Evolutionary conservation across 2,329 filamentous ascomycete species (phyloP), one percentile per base, ranked within the genome.

Genomic region (Bipolaris bicolor): DNA sequence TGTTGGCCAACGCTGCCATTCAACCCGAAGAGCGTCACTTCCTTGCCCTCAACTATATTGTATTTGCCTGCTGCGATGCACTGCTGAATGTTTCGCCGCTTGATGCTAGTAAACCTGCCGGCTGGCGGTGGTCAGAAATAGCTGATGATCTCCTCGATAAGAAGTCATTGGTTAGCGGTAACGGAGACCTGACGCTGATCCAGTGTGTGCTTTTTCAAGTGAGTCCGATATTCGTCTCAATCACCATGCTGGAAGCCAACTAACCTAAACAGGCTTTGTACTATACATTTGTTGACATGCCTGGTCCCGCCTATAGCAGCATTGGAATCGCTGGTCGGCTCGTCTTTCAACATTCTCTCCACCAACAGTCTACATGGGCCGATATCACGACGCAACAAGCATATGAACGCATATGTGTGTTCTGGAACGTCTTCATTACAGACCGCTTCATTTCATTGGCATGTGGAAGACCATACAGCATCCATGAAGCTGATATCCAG

Each of bases 371-470:
- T 2, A 65, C 62, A 4, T 67, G 64, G 63, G 6, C 49, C n/a
- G 49, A 62, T 37, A 24, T 63, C 39, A 48, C 58, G 29, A 15
- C 61, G 40, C 13, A 64, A 40, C 57, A 69, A 20, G 56, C 58
- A 9, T 68, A 70, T 41, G 62, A 66, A 58, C 67, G 65, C 7
- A 55, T 69, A 34, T 66, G 64, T 40, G 61, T 70, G 0, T 73
- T 75, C 48, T 75, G 73, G 72, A 68, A 63, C 5, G 45, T 71
- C 1, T 65, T 68, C 22, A 60, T 69, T 15, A 37, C 61, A 10
- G 73, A 75, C 45, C 68, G 67, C 16, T 64, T 64, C 7, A 72
- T 74, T 37, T 68, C 72, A 0, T 49, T 73, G 11, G 68, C 71
- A 11, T 75, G 70, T 47, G 65, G 67, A 16, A 65, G 72, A 16